Evolutionary conservation across 1,139 yeast genomes (phyloP).

Genomic region (Geotrichum australiense): DNA sequence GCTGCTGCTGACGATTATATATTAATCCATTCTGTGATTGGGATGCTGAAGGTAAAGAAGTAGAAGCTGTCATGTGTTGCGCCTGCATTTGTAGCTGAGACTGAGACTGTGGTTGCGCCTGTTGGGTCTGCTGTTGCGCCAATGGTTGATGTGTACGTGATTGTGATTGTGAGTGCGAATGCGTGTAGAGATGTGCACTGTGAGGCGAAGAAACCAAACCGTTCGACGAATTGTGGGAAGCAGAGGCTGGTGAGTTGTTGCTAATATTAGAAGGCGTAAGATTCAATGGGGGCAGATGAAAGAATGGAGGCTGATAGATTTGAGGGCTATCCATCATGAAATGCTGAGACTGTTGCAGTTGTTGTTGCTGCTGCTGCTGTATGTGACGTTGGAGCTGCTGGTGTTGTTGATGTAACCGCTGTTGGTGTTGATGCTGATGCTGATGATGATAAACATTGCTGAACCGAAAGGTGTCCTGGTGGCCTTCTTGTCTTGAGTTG

Average conservation of each 20-base stretch:
- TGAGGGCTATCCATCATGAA: not conserved
- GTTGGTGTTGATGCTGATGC: too few relatives aligned
- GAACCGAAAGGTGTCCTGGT: too few relatives aligned
- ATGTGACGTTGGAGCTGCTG: not conserved
- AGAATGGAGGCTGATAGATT: not conserved
- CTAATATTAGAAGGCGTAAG: not conserved
- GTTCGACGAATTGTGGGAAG: not conserved
- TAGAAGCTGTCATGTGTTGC: too few relatives aligned
- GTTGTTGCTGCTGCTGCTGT: constrained; percentile 2
- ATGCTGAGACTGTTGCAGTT: not conserved
- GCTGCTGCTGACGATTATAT: not conserved
- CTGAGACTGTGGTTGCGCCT: not conserved
- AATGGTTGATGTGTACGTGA: not conserved
- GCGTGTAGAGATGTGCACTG: constrained; percentile 3
- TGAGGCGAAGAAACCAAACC: constrained; percentile 5
- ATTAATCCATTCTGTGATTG: not conserved
- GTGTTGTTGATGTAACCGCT: not conserved
- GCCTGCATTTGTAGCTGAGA: too few relatives aligned
- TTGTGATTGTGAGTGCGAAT: not conserved
- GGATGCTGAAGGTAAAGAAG: not conserved
- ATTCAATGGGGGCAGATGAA: constrained; percentile 5
- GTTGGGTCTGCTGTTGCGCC: not conserved
- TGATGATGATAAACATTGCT: too few relatives aligned
- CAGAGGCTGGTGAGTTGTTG: constrained; percentile 1
- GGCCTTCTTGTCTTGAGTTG: too few relatives aligned